These are phyloP conservation scores for Podospora anserina DNA, from an alignment of 495 filamentous ascomycete genomes.

Conservation along the genomic window DNA sequence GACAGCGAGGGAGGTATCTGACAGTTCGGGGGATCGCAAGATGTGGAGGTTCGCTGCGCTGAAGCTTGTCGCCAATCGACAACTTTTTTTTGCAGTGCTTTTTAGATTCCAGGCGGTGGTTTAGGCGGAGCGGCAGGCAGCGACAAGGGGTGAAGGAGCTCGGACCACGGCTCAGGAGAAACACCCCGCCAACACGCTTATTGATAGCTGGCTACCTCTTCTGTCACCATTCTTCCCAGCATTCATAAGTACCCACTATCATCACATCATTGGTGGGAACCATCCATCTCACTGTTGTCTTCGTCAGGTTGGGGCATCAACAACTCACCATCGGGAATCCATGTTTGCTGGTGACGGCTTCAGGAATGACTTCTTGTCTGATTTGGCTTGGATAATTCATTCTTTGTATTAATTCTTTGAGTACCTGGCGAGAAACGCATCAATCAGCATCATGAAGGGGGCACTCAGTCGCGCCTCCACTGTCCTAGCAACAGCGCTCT, in stretches of 20 bases:
- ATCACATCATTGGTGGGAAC: background rate
- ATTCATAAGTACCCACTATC: background rate
- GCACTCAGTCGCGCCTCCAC: background rate
- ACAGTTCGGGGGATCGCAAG: constrained; percentile 11
- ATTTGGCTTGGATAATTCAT: background rate
- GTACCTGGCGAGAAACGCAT: background rate
- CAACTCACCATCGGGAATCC: background rate
- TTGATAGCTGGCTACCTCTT: background rate
- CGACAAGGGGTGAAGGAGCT: constrained; percentile 29
- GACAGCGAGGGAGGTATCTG: constrained; percentile 14
- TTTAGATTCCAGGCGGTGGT: constrained; percentile 27
- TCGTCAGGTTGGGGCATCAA: background rate
- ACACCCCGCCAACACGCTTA: background rate
- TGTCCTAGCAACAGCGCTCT: background rate
- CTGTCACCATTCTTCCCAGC: too few species aligned
- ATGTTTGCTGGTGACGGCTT: background rate
- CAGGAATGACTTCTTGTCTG: background rate
- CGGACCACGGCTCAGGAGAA: constrained; percentile 18
- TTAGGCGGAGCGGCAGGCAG: constrained; percentile 32
- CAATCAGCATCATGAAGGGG: background rate
- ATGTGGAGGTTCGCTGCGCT: constrained; percentile 21
- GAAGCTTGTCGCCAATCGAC: constrained; percentile 25
- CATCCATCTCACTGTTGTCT: background rate
- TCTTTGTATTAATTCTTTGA: too few species aligned
- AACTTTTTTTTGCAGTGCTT: constrained; percentile 39